A percentile compares a stretch with the other conserved stretches of the same genome.
phyloP scores from a whole-genome alignment of 768 basidiomycete species.

The Mycena polygramma region DNA sequence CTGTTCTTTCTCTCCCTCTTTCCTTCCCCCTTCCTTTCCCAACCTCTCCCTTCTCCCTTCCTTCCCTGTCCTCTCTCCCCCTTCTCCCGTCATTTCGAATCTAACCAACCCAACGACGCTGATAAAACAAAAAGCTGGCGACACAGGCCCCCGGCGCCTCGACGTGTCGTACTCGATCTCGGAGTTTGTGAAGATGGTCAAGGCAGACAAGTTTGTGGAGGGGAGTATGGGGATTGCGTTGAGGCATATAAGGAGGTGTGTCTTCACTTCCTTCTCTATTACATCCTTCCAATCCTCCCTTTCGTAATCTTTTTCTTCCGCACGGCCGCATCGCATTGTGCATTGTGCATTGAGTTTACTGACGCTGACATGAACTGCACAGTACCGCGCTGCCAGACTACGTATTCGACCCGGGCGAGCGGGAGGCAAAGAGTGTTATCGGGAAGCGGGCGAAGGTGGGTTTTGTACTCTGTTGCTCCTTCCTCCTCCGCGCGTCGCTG shows the following conservation, averaged over 20 bases:
- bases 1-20: no score
- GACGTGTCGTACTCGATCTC: constrained; percentile 81
- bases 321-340: no score
- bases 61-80: neutral
- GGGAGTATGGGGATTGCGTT: constrained; percentile 80
- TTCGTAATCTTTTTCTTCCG: no score
- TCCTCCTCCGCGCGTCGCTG: neutral
- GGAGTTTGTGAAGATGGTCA: constrained; percentile 80
- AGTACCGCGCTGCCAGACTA: constrained; percentile 72
- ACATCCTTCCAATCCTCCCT: no score
- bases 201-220: constrained; percentile 78
- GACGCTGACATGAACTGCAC: no score
- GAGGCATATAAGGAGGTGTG: constrained; percentile 61
- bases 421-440: constrained; percentile 59
- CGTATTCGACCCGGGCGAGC: constrained; percentile 72
- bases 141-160: constrained; percentile 17
- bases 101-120: no score
- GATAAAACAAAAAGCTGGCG: neutral
- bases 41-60: neutral
- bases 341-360: no score
- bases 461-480: constrained; percentile 37
- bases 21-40: no score
- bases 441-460: constrained; percentile 67
- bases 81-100: no score
- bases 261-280: no score